Evolutionary conservation across 179 eudicot species (phyloP).

Genomic region (Nepenthes alata): DNA sequence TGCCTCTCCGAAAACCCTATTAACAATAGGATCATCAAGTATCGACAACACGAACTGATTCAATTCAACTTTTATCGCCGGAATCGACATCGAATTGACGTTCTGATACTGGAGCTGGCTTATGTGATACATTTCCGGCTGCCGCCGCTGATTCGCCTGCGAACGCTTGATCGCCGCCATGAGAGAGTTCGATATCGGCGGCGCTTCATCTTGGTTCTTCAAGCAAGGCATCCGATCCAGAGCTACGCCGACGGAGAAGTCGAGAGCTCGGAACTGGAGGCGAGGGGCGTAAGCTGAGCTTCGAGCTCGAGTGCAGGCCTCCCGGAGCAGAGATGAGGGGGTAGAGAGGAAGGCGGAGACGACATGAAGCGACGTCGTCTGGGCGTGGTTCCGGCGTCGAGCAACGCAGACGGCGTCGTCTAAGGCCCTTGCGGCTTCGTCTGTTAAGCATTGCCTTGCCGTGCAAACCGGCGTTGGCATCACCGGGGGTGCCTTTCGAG

Average conservation of each 20-base stretch:
- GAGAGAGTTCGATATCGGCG: slow-evolving; percentile 71
- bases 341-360: slow-evolving; percentile 59
- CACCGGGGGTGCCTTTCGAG: slow-evolving; percentile 17
- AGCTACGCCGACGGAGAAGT: slow-evolving; percentile 60
- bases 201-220: slow-evolving; percentile 23
- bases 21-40: slow-evolving; percentile 84
- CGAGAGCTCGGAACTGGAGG: slow-evolving; percentile 66
- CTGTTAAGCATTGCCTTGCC: slow-evolving; percentile 77
- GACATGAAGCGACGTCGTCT: slow-evolving; percentile 81
- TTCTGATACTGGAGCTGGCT: slow-evolving; percentile 16
- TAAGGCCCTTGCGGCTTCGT: slow-evolving; percentile 55
- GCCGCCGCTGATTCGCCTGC: slow-evolving; percentile 83
- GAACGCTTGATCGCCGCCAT: slow-evolving; percentile 90
- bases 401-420: slow-evolving; percentile 89
- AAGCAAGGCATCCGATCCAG: slow-evolving; percentile 55
- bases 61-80: slow-evolving; percentile 57
- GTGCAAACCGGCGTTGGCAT: slow-evolving; percentile 92
- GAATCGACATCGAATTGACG: slow-evolving; percentile 14
- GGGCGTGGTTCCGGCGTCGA: slow-evolving; percentile 65
- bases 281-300: slow-evolving; percentile 58
- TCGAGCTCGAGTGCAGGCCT: slow-evolving; percentile 60
- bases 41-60: slow-evolving; percentile 68
- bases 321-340: slow-evolving; percentile 57
- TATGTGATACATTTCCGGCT: slow-evolving; percentile 74
- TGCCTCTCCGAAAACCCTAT: slow-evolving; percentile 78